Base-by-base conservation (phyloP, 2,329 filamentous ascomycete genomes). In the Penicillium psychrosexuale region DNA sequence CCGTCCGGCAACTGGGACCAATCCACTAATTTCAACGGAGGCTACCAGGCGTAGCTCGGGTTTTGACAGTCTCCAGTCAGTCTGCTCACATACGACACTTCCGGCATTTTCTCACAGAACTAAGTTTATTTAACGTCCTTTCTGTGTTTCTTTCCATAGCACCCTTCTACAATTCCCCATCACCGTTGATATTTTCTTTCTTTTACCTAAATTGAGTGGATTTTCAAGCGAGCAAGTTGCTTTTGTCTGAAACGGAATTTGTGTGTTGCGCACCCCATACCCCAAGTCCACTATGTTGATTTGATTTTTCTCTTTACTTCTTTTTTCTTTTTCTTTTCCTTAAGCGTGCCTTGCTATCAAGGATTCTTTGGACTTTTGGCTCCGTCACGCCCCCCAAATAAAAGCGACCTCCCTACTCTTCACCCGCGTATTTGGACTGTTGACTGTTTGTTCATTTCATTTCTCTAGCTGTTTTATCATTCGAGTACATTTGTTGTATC, bases 1-100 rank as follows among this genome's bases (percentile, higher is more conserved):
- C 74, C 74, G 51, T 69, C 72, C 59, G 79, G 80, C 53, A 65
- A 64, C 67, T 83, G 82, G 78, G 78, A 77, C 57, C 80, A 81
- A 67, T 79, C 79, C 53, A 72, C 70, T 61, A 83, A 82, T 69
- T 81, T 80, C 69, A 84, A 83, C 67, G 80, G 80, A 63, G 82
- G 80, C 64, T 85, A 85, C 73, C 82, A 84, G 71, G 80, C 80
- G 63, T 85, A 82, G 66, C 60, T 60, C 47, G 42, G 38, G 44
- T 40, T 38, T 34, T 57, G 50, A 43, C 48, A 47, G 47, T 47
- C 47, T 42, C 36, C 54, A 43, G 39, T 58, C 51, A 49, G 45
- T 22, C 28, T 48, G 56, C 40, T 47, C 36, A 46, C 49, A 42
- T 39, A 37, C 17, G 53, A 40, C 50, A 39, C 43, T 50, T 50